These are phyloP conservation scores for Ceriops tagal DNA, from an alignment of 345 rosid species.

Conservation along the genomic window DNA sequence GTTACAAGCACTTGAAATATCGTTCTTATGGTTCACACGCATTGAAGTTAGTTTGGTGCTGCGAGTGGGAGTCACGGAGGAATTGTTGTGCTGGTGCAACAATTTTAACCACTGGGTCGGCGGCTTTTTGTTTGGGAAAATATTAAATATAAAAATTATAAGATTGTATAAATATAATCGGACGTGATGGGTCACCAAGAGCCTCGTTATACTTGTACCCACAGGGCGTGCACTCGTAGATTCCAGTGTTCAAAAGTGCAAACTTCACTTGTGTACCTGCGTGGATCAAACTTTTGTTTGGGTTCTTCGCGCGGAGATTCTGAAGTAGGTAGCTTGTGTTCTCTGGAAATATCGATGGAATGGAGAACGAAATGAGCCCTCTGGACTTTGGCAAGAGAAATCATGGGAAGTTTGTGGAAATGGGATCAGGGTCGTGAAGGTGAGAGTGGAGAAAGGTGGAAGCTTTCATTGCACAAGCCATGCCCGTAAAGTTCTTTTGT, in stretches of 20 bases:
- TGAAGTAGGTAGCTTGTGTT: conserved; percentile 44
- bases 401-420: conserved; percentile 27
- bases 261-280: conserved; percentile 81
- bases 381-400: conserved; percentile 21
- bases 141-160: too few relatives aligned
- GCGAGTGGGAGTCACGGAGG: too few relatives aligned
- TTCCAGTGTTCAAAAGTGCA: conserved; percentile 91
- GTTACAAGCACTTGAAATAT: too few relatives aligned
- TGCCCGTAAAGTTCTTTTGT: neutral
- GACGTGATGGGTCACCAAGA: conserved; percentile 80
- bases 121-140: too few relatives aligned
- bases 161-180: conserved; percentile 27
- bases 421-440: conserved; percentile 18
- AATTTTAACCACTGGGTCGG: too few relatives aligned
- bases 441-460: conserved; percentile 38
- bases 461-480: conserved; percentile 70
- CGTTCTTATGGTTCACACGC: too few relatives aligned
- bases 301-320: conserved; percentile 5
- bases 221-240: conserved; percentile 91
- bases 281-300: conserved; percentile 25
- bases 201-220: conserved; percentile 90
- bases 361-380: conserved; percentile 25
- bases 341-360: conserved; percentile 70
- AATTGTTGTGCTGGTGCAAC: too few relatives aligned
- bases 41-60: too few relatives aligned